A percentile compares a stretch with the other conserved stretches of the same genome.
Evolutionary conservation across 768 basidiomycete genomes (phyloP).

Genomic region (Trametes cingulata): DNA sequence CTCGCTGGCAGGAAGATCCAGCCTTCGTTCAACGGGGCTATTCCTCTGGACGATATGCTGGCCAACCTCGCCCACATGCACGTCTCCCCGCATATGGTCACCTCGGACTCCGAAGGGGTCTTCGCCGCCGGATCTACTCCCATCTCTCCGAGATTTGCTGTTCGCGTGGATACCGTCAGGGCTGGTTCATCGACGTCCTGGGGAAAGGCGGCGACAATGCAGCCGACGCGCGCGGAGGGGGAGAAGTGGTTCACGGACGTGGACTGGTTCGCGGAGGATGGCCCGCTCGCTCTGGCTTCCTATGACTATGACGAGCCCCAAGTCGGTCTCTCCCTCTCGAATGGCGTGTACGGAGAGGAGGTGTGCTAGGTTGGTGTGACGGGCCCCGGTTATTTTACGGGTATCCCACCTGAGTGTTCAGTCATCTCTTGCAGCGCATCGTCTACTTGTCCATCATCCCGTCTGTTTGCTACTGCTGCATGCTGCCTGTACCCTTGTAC

Average conservation of each 20-base stretch:
- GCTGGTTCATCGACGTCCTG: background rate
- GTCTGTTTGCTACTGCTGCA: no score
- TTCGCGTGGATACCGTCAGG: background rate
- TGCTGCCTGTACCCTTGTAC: no score
- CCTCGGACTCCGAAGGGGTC: background rate
- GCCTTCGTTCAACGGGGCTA: background rate
- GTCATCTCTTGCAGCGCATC: no score
- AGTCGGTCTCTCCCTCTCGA: no score
- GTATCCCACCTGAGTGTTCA: no score
- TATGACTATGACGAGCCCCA: background rate
- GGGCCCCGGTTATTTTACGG: no score
- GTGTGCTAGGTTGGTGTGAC: no score
- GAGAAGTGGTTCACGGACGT: constrained; percentile 19
- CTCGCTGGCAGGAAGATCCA: background rate
- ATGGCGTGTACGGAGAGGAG: no score
- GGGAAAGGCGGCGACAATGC: background rate
- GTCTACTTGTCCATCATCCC: no score
- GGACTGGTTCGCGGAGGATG: constrained; percentile 16
- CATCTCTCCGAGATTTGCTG: background rate
- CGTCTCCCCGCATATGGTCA: constrained; percentile 1
- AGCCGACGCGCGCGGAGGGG: background rate
- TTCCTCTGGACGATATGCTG: background rate
- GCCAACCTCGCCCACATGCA: constrained; percentile 2
- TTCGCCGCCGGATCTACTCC: background rate
- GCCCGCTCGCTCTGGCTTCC: constrained; percentile 3